Conservation (phyloP, 2,329 filamentous ascomycete genomes). For the Talaromyces sp. region DNA sequence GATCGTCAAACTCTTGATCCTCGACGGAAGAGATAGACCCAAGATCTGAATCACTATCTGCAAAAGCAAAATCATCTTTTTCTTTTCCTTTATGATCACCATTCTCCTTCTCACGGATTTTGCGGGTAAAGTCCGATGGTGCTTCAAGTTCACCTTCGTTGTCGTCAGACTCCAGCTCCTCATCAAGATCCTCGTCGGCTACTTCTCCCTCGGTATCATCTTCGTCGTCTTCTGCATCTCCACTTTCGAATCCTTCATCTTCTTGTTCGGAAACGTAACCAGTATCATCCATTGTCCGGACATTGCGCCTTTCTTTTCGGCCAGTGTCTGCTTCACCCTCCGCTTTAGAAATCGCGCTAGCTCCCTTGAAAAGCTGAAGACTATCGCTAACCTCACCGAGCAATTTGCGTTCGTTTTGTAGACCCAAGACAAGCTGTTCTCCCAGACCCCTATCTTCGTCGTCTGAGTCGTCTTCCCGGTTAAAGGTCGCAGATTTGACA, state of each 20-base stretch:
- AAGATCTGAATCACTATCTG: conserved; percentile 94
- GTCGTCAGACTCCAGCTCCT: conserved; percentile 29
- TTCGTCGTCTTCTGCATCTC: conserved; percentile 52
- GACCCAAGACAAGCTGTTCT: conserved; percentile 86
- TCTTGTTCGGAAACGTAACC: conserved; percentile 56
- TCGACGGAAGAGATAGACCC: conserved; percentile 73
- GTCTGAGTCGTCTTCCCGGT: conserved; percentile 58
- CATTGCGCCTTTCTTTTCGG: conserved; percentile 53
- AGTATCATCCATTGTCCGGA: conserved; percentile 50
- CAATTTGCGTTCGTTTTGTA: conserved; percentile 78
- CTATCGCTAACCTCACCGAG: conserved; percentile 80
- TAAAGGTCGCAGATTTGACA: conserved; percentile 69
- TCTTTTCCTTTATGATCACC: conserved; percentile 56
- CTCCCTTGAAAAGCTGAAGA: conserved; percentile 79
- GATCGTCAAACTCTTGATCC: conserved; percentile 54
- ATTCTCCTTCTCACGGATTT: conserved; percentile 46
- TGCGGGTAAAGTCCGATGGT: conserved; percentile 44
- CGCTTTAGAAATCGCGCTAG: conserved; percentile 60
- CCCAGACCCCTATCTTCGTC: conserved; percentile 79
- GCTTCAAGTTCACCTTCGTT: conserved; percentile 35
- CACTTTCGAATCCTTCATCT: conserved; percentile 46
- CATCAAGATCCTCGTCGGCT: conserved; percentile 36
- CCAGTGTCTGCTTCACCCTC: conserved; percentile 58
- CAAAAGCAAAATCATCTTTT: conserved; percentile 80
- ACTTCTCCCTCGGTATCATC: conserved; percentile 35